Base-by-base conservation (phyloP, 768 basidiomycete genomes). In the Mycena olivaceomarginata region DNA sequence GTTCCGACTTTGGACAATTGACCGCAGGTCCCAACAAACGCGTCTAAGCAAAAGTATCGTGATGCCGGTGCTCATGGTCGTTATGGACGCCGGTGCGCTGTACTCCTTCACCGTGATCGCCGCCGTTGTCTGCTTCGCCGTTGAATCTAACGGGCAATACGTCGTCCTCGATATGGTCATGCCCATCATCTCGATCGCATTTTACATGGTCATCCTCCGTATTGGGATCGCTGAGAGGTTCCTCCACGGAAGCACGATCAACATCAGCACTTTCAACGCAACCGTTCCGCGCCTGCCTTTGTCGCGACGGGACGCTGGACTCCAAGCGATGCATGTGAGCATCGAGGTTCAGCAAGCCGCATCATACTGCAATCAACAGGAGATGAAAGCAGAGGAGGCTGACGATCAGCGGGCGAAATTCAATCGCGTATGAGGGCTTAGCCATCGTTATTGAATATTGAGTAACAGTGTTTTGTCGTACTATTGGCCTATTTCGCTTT, bases 181-280 rank as follows among this genome's bases (percentile, higher is more conserved):
- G 1, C 87, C 86, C 20, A 85, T 87, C 70, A 88, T 88, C 68
- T 85, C 84, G 7, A 88, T 89, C 81, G 84, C 85, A 5, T 88
- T 87, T 80, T 87, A 86, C 78, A 85, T 88, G 86, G 85, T 88
- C 60, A 87, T 88, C 46, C 82, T 88, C 31, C 88, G 87, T 43
- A 81, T 87, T 51, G 86, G 84, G 0, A 18, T 84, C 48, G 66
- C 77, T 2, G 65, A 67, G 20, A 70, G 56, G 10, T 7, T 5
- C 20, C 67, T 31, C 16, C n/a, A 22, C 25, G 10, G n/a, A 22
- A 20, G n/a, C 25, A 25, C 25, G 25, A 25, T 25, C n/a, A 37
- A 4, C 2, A 31, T 5, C 31, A 53, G 51, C 20, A 53, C 13
- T n/a, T 11, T 7, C 6, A 16, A 11, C 20, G 8, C 20, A 4